Evolutionary conservation across 306 rosid species (phyloP), one percentile per base, ranked within the genome.

Genomic region (Fragaria nilgerrensis): DNA sequence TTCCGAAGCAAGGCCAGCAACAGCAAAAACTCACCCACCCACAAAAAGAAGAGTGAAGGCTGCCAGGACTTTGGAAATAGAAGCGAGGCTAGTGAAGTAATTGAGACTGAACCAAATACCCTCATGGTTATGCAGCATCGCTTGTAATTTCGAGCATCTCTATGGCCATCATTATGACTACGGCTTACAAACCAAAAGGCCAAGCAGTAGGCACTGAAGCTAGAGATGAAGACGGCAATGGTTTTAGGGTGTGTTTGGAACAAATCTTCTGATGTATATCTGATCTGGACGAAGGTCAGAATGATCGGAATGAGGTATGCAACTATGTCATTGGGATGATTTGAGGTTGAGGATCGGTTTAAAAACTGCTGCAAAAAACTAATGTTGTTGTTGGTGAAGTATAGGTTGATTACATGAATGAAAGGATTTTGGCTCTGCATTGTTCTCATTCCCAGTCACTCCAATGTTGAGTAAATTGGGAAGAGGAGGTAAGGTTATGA

Each of bases 171-270:
- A 59, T 11, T 25, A 23, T 20, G 61, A n/a, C 6, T 12, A 25
- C 19, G 37, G 66, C 66, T 61, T 61, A 61, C 3, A 23, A 61
- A 14, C 9, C 66, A 34, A 14, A 13, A 25, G 37, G 66, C 66
- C 66, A 61, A 61, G 66, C 37, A 23, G 19, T 61, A 61, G 2
- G 36, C 37, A 61, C 34, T 25, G 19, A 61, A 61, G 66, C 37
- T 23, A 27, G 37, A 61, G 37, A 61, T 25, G 17, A 61, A 25
- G 36, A 61, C 36, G 4, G 66, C 17, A 27, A 61, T 61, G 37
- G 66, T 61, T 14, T 23, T 61, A 27, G 66, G 66, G 66, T 61
- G 66, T 61, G 66, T 61, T 27, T 10, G 66, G 37, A 61, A 61
- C 66, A 61, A 27, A 23, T 61, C 36, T 61, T 61, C 66, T 61